phyloP scores from a whole-genome alignment of 805 yeast genomes.

The Starmerella powellii region DNA sequence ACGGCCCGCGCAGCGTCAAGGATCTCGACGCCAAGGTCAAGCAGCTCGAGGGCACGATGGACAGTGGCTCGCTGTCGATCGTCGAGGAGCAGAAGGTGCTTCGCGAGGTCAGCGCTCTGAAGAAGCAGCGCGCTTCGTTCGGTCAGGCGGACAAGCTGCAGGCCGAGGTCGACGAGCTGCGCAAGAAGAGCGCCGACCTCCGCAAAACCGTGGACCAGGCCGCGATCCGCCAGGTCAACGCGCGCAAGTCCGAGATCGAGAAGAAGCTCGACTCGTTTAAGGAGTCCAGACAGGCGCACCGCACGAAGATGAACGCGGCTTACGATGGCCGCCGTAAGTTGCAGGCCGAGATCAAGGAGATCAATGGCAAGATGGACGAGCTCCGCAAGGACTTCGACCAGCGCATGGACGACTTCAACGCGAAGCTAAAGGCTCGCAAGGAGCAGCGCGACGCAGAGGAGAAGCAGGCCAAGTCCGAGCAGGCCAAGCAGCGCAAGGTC shows the following conservation, averaged over 20 bases:
- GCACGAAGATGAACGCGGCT: conserved; percentile 51
- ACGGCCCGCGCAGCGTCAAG: conserved; percentile 40
- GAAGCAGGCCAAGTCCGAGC: conserved; percentile 46
- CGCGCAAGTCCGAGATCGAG: conserved; percentile 57
- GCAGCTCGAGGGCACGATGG: conserved; percentile 57
- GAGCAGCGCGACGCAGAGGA: conserved; percentile 65
- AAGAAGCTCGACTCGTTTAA: conserved; percentile 54
- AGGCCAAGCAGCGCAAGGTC: conserved; percentile 39
- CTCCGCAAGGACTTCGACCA: conserved; percentile 53
- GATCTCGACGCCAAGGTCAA: conserved; percentile 29
- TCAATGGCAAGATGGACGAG: conserved; percentile 38
- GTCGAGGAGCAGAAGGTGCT: conserved; percentile 82
- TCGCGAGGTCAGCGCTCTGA: conserved; percentile 72
- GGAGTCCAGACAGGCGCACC: conserved; percentile 54
- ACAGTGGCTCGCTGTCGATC: conserved; percentile 66
- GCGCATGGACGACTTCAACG: conserved; percentile 63
- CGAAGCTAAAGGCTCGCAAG: conserved; percentile 55
- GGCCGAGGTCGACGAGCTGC: conserved; percentile 66
- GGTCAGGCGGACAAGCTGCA: conserved; percentile 61
- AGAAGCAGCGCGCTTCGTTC: conserved; percentile 71
- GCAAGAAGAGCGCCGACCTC: conserved; percentile 59
- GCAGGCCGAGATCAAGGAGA: conserved; percentile 54
- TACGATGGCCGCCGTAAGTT: conserved; percentile 41
- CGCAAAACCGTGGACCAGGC: conserved; percentile 49
- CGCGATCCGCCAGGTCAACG: conserved; percentile 52